Base-by-base conservation (phyloP, 306 rosid species). In the Mimosa pudica region DNA sequence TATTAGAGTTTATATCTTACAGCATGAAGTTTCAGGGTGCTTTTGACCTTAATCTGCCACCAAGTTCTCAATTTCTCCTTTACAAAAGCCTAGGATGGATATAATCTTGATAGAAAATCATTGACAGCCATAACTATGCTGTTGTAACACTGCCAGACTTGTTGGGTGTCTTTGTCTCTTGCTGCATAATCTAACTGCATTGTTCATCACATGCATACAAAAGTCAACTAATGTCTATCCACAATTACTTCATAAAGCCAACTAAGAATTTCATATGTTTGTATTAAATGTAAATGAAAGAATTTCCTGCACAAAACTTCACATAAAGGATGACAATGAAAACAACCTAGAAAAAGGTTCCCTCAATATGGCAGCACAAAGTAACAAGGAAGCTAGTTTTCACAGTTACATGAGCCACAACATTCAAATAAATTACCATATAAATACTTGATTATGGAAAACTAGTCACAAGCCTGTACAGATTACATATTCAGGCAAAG, bases 141-240 rank as follows among this genome's bases (percentile, higher is more conserved):
- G 70, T 82, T 77, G 32, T 90, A 90, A 78, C 87, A 87, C 86
- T 81, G 82, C 87, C 89, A 80, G 47, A 92, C 85, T 79, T 78
- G 87, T 2, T 80, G 77, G 70, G 74, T 87, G 84, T 92, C 97
- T 89, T 80, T 73, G 54, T 87, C 92, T 83, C 96, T 92, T 65
- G 94, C 98, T 75, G 97, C 97, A 81, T 90, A 92, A 86, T 89
- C 96, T 57, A 94, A 85, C 98, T 90, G 90, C 85, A 75, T 72
- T 65, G 74, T 81, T 62, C 77, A 78, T 57, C 76, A 77, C n/a
- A 73, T 70, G 51, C 12, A 35, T 12, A 62, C 33, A 5, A 11
- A 62, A 30, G 68, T 24, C 41, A 61, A 30, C 30, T 5, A 30
- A 61, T 61, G 41, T 17, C 67, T 61, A 61, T 30, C 67, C 17